Percentiles rank a stretch among this genome's conserved stretches.
phyloP scores from a whole-genome alignment of 305 asterid species.

The Nicotiana rustica region DNA sequence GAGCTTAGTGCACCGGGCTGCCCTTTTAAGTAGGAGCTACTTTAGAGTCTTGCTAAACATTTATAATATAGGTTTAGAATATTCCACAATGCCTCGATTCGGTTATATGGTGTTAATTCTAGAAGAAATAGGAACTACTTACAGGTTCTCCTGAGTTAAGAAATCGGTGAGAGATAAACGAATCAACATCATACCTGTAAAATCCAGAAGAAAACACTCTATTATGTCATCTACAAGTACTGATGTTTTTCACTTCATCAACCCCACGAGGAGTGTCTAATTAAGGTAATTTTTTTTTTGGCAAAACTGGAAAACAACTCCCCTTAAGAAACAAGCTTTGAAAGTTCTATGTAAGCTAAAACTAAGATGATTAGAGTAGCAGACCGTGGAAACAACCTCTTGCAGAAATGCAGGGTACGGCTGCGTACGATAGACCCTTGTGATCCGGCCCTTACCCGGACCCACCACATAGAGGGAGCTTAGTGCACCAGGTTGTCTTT shows the following conservation, averaged over 20 bases:
- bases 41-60: neutral
- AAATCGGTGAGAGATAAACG: constrained; percentile 72
- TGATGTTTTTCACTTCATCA: constrained; percentile 6
- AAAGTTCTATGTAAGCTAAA: neutral
- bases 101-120: constrained; percentile 11
- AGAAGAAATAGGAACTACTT: constrained; percentile 49
- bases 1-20: too few species aligned
- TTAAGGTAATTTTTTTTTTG: neutral
- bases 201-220: constrained; percentile 29
- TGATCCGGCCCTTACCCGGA: too few species aligned
- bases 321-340: neutral
- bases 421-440: too few species aligned
- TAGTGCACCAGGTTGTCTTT: too few species aligned
- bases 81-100: neutral
- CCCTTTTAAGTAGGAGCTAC: neutral
- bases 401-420: too few species aligned
- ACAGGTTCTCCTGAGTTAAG: constrained; percentile 71
- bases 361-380: constrained; percentile 5
- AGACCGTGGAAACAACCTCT: too few species aligned
- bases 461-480: too few species aligned
- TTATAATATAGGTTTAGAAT: neutral
- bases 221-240: neutral
- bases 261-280: neutral
- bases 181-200: constrained; percentile 86
- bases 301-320: neutral